Percentiles rank a stretch among this genome's conserved stretches.
These are phyloP conservation scores for Entamoeba invadens DNA, from an alignment of 208 protist genomes.

Conservation along the genomic window DNA sequence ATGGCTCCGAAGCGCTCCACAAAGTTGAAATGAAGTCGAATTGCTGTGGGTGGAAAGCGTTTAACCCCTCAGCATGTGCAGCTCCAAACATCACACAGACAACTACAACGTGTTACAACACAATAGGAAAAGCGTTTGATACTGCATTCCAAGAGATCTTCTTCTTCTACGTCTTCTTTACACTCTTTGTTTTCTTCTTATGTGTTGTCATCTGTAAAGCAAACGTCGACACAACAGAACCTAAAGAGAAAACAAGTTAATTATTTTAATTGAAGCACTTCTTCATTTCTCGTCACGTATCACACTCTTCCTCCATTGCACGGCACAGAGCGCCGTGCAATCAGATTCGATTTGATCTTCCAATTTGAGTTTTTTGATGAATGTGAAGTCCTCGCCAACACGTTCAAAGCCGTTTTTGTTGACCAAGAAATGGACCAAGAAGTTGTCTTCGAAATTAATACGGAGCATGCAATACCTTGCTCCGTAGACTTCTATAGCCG, in stretches of 20 bases:
- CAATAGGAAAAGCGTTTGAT: background rate
- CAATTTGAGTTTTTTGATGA: background rate
- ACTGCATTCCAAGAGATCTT: background rate
- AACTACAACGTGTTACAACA: background rate
- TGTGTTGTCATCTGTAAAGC: background rate
- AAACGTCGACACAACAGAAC: background rate
- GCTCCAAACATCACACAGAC: background rate
- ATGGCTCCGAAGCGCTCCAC: background rate
- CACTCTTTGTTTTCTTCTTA: background rate
- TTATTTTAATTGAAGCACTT: too few species aligned
- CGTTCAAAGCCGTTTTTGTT: background rate
- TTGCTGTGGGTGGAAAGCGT: background rate
- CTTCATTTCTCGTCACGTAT: too few species aligned
- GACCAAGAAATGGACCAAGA: background rate
- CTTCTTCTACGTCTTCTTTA: background rate
- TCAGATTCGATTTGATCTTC: background rate
- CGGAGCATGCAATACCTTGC: background rate
- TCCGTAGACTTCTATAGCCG: background rate
- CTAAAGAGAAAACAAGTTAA: background rate
- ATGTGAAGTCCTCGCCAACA: background rate
- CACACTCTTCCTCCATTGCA: background rate
- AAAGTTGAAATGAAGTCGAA: background rate
- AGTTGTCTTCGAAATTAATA: background rate
- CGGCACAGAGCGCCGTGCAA: background rate
- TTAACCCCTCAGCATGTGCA: background rate